Conservation (phyloP, 345 rosid genomes). For the Schrenkiella parvula region DNA sequence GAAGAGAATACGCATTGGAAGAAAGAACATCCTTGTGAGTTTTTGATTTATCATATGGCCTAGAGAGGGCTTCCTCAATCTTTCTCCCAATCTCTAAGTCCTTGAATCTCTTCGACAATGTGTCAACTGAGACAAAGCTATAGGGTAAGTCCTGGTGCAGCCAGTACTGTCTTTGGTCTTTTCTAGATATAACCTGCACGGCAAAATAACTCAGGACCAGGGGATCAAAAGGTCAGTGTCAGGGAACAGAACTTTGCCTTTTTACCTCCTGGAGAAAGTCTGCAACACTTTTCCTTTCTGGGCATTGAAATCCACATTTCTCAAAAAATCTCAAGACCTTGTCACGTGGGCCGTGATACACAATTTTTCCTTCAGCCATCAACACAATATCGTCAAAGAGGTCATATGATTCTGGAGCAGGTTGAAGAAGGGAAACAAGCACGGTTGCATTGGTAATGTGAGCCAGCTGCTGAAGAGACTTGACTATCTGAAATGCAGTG, state of each 20-base stretch:
- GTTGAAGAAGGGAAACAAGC: constrained; percentile 74
- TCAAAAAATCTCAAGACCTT: constrained; percentile 56
- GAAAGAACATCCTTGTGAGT: constrained; percentile 70
- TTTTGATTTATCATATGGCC: constrained; percentile 66
- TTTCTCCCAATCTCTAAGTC: constrained; percentile 60
- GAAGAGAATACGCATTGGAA: constrained; percentile 55
- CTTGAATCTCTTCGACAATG: constrained; percentile 63
- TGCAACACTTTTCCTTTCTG: constrained; percentile 74
- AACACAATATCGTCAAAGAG: constrained; percentile 73
- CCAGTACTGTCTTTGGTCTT: constrained; percentile 90
- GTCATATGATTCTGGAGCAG: constrained; percentile 73
- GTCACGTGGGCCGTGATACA: constrained; percentile 71
- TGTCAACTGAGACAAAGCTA: constrained; percentile 47
- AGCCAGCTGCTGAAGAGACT: constrained; percentile 55
- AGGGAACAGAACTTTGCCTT: not conserved
- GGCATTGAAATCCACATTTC: constrained; percentile 63
- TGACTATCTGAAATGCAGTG: constrained; percentile 72
- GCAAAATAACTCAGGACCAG: not conserved
- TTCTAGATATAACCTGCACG: constrained; percentile 53
- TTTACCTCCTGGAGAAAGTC: constrained; percentile 84
- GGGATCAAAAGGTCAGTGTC: not conserved
- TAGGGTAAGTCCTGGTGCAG: constrained; percentile 46
- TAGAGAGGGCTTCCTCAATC: constrained; percentile 60
- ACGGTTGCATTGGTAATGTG: constrained; percentile 59
- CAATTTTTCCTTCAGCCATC: constrained; percentile 64